Evolutionary conservation across 2,329 filamentous ascomycete genomes (phyloP).

Genomic region (Claviceps capensis): DNA sequence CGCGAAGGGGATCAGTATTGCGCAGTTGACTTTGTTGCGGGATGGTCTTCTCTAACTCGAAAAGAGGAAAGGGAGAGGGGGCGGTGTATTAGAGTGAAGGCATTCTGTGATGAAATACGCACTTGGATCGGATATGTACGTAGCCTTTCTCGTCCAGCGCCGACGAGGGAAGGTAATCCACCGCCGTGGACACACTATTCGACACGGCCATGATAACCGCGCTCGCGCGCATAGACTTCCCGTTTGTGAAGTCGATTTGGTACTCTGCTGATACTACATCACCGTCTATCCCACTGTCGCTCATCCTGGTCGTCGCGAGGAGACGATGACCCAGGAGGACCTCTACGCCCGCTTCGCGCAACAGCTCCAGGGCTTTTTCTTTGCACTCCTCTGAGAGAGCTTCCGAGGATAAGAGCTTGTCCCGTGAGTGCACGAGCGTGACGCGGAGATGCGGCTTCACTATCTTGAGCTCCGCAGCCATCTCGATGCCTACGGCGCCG

Average conservation of each 20-base stretch:
- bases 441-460: constrained; percentile 50
- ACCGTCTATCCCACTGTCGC: constrained; percentile 23
- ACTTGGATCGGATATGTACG: constrained; percentile 46
- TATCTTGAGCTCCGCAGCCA: constrained; percentile 64
- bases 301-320: constrained; percentile 32
- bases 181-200: constrained; percentile 45
- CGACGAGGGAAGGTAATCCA: constrained; percentile 40
- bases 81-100: not conserved
- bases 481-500: constrained; percentile 67
- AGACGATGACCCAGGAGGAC: constrained; percentile 50
- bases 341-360: constrained; percentile 50
- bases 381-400: constrained; percentile 57
- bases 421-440: constrained; percentile 61
- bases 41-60: not conserved
- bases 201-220: constrained; percentile 59
- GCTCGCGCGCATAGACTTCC: constrained; percentile 44
- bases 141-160: constrained; percentile 51
- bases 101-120: constrained; percentile 15
- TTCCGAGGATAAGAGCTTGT: constrained; percentile 59
- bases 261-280: constrained; percentile 24
- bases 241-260: constrained; percentile 45
- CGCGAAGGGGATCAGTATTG: not conserved
- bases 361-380: constrained; percentile 41
- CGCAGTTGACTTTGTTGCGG: not conserved
- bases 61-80: too few species aligned